Evolutionary conservation across 805 yeast species (phyloP).

Genomic region (Candida lessepsii): DNA sequence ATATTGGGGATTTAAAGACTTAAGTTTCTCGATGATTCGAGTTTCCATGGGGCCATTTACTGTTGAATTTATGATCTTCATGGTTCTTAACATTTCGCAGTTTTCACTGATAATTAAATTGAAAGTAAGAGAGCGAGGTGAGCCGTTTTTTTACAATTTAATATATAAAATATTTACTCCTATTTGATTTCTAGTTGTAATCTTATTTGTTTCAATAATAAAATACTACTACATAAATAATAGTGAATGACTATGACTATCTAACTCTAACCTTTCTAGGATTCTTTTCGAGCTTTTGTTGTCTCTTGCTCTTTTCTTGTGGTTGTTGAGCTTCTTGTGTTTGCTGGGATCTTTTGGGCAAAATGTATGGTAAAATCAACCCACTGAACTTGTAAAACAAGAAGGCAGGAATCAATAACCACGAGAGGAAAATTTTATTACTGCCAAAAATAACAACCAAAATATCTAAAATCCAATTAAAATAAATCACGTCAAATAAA

Average conservation of each 20-base stretch:
- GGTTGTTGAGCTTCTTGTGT: constrained; percentile 6
- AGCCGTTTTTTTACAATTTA: too few relatives aligned
- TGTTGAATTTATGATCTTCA: constrained; percentile 12
- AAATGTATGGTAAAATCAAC: constrained; percentile 22
- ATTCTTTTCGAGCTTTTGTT: constrained; percentile 18
- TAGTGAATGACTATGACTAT: too few relatives aligned
- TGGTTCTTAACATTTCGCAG: constrained; percentile 10
- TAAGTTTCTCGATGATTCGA: constrained; percentile 14
- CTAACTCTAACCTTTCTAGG: constrained; percentile 10
- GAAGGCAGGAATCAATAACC: constrained; percentile 50
- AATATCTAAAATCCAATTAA: constrained; percentile 59
- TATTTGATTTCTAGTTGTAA: too few relatives aligned
- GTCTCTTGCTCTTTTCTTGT: constrained; percentile 18
- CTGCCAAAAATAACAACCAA: constrained; percentile 54
- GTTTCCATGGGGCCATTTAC: constrained; percentile 48
- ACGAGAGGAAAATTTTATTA: constrained; percentile 59
- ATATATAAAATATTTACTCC: too few relatives aligned
- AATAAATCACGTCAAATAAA: constrained; percentile 65
- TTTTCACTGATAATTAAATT: too few relatives aligned
- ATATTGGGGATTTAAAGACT: constrained; percentile 40
- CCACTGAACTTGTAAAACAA: constrained; percentile 48
- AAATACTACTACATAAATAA: too few relatives aligned
- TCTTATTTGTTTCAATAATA: too few relatives aligned
- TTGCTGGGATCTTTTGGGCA: constrained; percentile 5
- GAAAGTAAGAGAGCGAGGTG: too few relatives aligned